These are phyloP conservation scores for Biscogniauxia sp. DNA, from an alignment of 2,329 filamentous ascomycete species.

Conservation along the genomic window DNA sequence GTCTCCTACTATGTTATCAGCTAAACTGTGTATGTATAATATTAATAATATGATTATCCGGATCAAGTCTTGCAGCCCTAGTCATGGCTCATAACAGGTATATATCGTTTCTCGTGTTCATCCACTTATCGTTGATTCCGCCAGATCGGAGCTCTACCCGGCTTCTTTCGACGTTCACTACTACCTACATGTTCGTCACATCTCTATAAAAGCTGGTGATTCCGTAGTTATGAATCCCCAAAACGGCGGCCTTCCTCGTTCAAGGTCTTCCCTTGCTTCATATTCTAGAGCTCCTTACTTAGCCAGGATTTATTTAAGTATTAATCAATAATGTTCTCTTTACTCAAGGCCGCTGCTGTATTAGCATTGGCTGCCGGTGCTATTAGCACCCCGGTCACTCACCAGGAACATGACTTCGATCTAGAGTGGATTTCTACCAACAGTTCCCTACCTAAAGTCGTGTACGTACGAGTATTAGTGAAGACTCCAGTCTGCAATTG, in stretches of 20 bases:
- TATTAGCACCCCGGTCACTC: background rate
- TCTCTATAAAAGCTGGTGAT: too few species aligned
- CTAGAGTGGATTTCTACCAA: conserved; percentile 25
- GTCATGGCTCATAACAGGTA: too few species aligned
- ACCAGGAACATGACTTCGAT: conserved; percentile 4
- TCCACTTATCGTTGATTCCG: too few species aligned
- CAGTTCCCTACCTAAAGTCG: conserved; percentile 27
- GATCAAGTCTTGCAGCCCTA: too few species aligned
- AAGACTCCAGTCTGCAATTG: background rate
- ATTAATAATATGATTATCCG: too few species aligned
- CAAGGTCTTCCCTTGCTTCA: background rate
- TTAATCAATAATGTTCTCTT: background rate
- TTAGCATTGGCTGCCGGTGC: background rate
- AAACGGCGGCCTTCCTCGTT: background rate
- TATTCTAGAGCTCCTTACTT: background rate
- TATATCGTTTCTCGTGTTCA: too few species aligned
- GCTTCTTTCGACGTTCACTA: too few species aligned
- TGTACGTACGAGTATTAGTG: conserved; percentile 15
- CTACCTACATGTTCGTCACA: too few species aligned
- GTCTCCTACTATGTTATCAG: too few species aligned
- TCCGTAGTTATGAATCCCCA: background rate
- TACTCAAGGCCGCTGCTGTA: background rate
- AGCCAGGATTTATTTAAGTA: background rate
- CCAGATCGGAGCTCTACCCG: too few species aligned
- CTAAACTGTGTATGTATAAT: too few species aligned